Conservation (phyloP, 331 rosid species). For the Quercus tomentella region DNA sequence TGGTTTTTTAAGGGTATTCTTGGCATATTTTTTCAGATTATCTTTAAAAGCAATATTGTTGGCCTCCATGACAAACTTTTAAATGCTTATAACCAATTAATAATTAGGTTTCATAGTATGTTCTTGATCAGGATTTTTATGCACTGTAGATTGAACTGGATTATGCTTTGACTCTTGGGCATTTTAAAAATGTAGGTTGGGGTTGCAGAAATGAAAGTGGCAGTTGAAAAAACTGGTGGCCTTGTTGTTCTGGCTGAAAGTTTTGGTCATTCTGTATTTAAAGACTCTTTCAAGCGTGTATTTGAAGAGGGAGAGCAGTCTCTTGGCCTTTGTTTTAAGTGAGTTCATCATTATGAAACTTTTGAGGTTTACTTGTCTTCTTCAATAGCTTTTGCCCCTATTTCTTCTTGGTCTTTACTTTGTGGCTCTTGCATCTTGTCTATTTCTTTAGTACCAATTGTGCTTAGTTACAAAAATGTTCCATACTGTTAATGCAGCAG, state of each 20-base stretch:
- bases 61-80: background rate
- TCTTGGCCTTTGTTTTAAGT: conserved; percentile 97
- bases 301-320: conserved; percentile 96
- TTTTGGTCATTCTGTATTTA: conserved; percentile 98
- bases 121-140: background rate
- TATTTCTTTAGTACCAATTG: background rate
- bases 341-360: conserved; percentile 35
- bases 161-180: conserved; percentile 20
- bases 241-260: conserved; percentile 95
- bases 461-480: background rate
- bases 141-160: background rate
- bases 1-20: background rate
- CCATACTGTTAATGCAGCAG: background rate
- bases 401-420: background rate
- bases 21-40: background rate
- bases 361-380: conserved; percentile 10
- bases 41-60: background rate
- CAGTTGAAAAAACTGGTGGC: conserved; percentile 94
- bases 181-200: conserved; percentile 64
- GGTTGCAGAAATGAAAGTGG: conserved; percentile 97
- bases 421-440: background rate
- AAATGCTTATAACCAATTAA: background rate
- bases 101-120: background rate
- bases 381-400: conserved; percentile 1
- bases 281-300: conserved; percentile 90